Conservation (phyloP, 75 land plant genomes). For the Cryptomeria japonica region DNA sequence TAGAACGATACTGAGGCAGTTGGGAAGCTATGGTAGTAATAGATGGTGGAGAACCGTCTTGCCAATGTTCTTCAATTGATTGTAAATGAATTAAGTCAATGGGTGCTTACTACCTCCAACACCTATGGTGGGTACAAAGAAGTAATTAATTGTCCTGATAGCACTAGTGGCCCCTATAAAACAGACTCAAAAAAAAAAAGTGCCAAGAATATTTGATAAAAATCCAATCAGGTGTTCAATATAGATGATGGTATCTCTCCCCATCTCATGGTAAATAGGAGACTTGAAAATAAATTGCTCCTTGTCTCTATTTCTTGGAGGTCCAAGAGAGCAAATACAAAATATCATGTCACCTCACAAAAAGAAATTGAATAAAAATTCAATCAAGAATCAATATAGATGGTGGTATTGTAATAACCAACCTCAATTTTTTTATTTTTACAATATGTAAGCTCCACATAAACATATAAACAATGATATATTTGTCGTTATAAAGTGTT, state of each 20-base stretch:
- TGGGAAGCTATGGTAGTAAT: background rate
- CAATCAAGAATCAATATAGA: background rate
- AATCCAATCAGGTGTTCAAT: background rate
- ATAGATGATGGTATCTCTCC: too few relatives aligned
- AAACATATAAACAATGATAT: too few relatives aligned
- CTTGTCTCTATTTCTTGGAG: background rate
- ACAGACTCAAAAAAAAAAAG: background rate
- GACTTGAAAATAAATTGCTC: background rate
- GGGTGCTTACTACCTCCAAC: background rate
- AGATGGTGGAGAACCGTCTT: background rate
- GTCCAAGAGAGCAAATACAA: too few relatives aligned
- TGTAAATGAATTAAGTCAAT: background rate
- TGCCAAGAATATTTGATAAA: too few relatives aligned
- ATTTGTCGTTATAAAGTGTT: too few relatives aligned
- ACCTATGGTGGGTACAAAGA: background rate
- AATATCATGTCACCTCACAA: too few relatives aligned
- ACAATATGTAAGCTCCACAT: too few relatives aligned
- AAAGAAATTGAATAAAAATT: too few relatives aligned
- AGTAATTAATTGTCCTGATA: background rate
- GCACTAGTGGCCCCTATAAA: background rate
- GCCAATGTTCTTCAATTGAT: background rate
- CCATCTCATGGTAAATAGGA: too few relatives aligned
- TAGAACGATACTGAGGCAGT: background rate
- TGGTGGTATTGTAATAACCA: background rate
- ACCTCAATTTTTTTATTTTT: too few relatives aligned